Conservation (phyloP, 768 basidiomycete genomes). For the Boletus vinaceobasis region DNA sequence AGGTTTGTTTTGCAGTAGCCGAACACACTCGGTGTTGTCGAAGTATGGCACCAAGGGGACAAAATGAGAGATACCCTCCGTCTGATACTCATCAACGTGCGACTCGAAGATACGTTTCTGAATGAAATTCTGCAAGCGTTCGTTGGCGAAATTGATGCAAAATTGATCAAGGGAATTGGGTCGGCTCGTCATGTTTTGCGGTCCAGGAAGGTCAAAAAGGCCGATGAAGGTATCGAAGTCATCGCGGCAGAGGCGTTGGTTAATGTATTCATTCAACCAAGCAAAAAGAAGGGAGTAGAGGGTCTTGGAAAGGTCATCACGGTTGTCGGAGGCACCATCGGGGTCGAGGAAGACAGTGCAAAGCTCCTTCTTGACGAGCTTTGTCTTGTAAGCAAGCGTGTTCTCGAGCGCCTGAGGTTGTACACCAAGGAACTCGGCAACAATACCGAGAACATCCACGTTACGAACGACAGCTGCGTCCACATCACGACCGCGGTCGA, state of each 20-base stretch:
- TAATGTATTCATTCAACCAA: conserved; percentile 96
- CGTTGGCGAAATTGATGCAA: conserved; percentile 94
- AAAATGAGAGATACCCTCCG: conserved; percentile 71
- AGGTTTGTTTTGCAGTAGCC: conserved; percentile 79
- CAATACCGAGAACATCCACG: conserved; percentile 72
- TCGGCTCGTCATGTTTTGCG: conserved; percentile 84
- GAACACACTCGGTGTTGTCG: conserved; percentile 87
- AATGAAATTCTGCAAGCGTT: conserved; percentile 81
- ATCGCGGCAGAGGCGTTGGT: conserved; percentile 90
- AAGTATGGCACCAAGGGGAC: conserved; percentile 76
- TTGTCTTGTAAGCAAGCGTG: conserved; percentile 86
- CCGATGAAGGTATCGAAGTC: conserved; percentile 92
- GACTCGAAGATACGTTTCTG: conserved; percentile 78
- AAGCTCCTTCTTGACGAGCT: conserved; percentile 92
- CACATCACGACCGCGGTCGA: conserved; percentile 79
- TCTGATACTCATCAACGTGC: conserved; percentile 77
- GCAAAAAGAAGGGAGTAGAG: conserved; percentile 93
- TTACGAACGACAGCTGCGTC: conserved; percentile 94
- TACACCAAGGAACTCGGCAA: conserved; percentile 90
- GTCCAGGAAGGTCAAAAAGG: conserved; percentile 90
- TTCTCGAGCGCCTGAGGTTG: conserved; percentile 67
- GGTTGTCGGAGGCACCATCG: conserved; percentile 88
- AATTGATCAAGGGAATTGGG: conserved; percentile 95
- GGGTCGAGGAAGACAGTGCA: conserved; percentile 95
- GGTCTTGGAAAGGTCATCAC: conserved; percentile 91